These are phyloP conservation scores for Avena atlantica DNA, from an alignment of 176 grass and related monocot genomes.

Conservation along the genomic window DNA sequence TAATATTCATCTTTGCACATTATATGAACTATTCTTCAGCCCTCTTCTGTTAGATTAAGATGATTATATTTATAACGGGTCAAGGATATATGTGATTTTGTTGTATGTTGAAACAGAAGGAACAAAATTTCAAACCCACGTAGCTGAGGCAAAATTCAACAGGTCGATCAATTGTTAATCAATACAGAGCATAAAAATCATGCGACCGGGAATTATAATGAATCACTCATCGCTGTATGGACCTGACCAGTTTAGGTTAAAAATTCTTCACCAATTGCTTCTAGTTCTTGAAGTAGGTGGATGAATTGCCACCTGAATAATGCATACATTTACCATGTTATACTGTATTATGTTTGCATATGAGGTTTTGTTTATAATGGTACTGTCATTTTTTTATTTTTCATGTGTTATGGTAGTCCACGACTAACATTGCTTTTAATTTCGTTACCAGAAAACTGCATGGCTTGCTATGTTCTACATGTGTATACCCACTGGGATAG, in stretches of 20 bases:
- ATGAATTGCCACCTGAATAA: conserved; percentile 25
- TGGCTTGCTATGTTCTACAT: conserved; percentile 99
- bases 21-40: neutral
- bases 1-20: conserved; percentile 6
- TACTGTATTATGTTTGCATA: conserved; percentile 1
- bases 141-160: neutral
- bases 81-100: conserved; percentile 1
- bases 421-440: conserved; percentile 48
- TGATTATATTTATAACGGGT: neutral
- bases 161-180: neutral
- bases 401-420: conserved; percentile 38
- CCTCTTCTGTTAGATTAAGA: neutral
- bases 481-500: conserved; percentile 98
- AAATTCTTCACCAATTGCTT: neutral
- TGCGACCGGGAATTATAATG: neutral
- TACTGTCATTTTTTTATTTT: conserved; percentile 1
- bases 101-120: neutral
- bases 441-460: conserved; percentile 83
- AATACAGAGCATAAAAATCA: neutral
- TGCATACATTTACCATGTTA: conserved; percentile 11
- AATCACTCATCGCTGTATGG: neutral
- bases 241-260: neutral
- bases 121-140: neutral
- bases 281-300: neutral
- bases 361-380: conserved; percentile 19